A percentile compares a stretch with the other conserved stretches of the same genome.
phyloP scores from a whole-genome alignment of 2,329 filamentous ascomycete genomes.

The Diaporthe destruens region DNA sequence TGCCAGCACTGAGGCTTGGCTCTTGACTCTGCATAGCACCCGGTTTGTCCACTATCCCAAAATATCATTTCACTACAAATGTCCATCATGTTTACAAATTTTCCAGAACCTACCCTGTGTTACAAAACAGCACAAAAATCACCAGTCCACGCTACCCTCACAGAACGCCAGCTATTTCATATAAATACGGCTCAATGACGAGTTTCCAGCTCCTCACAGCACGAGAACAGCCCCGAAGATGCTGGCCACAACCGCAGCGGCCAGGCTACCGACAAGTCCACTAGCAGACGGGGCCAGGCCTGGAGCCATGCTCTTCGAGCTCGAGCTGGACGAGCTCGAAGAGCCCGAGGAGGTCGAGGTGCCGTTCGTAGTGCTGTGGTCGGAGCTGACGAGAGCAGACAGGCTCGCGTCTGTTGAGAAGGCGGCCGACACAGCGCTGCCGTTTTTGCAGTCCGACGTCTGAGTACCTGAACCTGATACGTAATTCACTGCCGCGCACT shows the following conservation, averaged over 20 bases:
- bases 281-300: slow-evolving; percentile 30
- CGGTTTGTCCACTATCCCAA: no score
- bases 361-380: slow-evolving; percentile 43
- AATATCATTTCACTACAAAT: no score
- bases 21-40: neutral
- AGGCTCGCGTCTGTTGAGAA: slow-evolving; percentile 51
- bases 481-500: slow-evolving; percentile 70
- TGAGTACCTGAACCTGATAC: slow-evolving; percentile 56
- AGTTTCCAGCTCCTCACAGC: neutral
- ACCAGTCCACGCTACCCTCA: no score
- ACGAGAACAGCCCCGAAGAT: slow-evolving; percentile 35
- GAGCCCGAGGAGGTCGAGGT: slow-evolving; percentile 43
- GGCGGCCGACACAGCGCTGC: slow-evolving; percentile 49
- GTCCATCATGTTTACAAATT: no score
- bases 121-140: neutral
- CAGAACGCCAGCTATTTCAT: neutral
- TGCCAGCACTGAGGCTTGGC: neutral
- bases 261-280: slow-evolving; percentile 36
- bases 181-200: neutral
- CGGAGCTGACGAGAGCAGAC: slow-evolving; percentile 48
- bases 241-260: slow-evolving; percentile 28
- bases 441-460: slow-evolving; percentile 55
- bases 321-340: slow-evolving; percentile 38
- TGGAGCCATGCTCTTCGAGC: slow-evolving; percentile 33
- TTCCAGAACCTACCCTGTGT: neutral